Evolutionary conservation across 306 rosid genomes (phyloP).

Genomic region (Castanopsis chinensis): DNA sequence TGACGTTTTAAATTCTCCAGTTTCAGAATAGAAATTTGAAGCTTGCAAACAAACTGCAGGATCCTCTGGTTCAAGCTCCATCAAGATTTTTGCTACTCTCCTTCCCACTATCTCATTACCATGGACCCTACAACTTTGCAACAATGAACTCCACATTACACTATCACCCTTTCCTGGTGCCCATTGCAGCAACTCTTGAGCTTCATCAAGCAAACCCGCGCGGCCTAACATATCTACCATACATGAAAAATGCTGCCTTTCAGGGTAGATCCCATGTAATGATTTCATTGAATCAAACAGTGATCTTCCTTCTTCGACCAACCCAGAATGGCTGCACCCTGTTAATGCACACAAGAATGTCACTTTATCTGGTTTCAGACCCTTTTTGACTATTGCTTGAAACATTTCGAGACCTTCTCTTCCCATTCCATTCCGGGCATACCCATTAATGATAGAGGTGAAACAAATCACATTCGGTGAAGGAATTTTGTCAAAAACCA

Average conservation of each 20-base stretch:
- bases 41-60: conserved; percentile 74
- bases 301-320: conserved; percentile 61
- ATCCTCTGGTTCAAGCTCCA: conserved; percentile 57
- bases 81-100: conserved; percentile 47
- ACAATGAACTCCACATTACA: conserved; percentile 73
- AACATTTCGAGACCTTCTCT: conserved; percentile 60
- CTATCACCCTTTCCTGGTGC: conserved; percentile 44
- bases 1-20: conserved; percentile 58
- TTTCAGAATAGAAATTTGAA: conserved; percentile 72
- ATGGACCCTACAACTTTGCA: conserved; percentile 69
- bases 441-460: conserved; percentile 75
- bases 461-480: conserved; percentile 66
- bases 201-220: conserved; percentile 67
- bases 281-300: conserved; percentile 62
- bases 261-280: conserved; percentile 47
- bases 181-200: conserved; percentile 51
- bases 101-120: conserved; percentile 62
- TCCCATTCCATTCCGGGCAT: conserved; percentile 79
- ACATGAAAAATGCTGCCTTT: conserved; percentile 69
- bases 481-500: conserved; percentile 50
- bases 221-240: conserved; percentile 86
- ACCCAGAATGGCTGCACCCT: conserved; percentile 74
- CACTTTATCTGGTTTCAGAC: conserved; percentile 68
- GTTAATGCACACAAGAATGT: conserved; percentile 68
- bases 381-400: conserved; percentile 54